Evolutionary conservation across 208 protist genomes (phyloP).

Genomic region (Cochliopodium minus): DNA sequence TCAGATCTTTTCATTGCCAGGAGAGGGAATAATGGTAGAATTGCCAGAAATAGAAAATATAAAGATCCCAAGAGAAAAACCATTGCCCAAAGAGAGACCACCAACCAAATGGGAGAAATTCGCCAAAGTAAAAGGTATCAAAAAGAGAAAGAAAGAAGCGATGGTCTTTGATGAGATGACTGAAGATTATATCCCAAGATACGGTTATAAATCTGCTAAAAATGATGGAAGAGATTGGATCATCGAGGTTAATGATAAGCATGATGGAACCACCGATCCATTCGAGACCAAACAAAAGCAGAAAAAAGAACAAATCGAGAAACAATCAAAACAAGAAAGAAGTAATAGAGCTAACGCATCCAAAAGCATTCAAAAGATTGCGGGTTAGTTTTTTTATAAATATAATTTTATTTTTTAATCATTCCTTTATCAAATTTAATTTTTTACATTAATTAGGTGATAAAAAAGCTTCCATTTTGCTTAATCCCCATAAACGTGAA

Average conservation of each 20-base stretch:
- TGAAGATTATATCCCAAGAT: conserved; percentile 1
- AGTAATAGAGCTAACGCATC: too few species aligned
- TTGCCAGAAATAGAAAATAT: not conserved
- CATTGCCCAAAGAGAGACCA: not conserved
- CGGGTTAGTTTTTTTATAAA: too few species aligned
- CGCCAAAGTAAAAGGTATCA: not conserved
- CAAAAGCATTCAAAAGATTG: too few species aligned
- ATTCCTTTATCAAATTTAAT: too few species aligned
- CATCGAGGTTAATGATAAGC: not conserved
- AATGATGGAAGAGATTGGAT: not conserved
- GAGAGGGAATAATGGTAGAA: not conserved
- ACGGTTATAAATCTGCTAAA: not conserved
- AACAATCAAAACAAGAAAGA: too few species aligned
- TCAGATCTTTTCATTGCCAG: not conserved
- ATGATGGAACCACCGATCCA: not conserved
- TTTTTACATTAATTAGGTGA: too few species aligned
- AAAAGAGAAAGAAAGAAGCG: not conserved
- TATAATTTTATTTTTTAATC: too few species aligned
- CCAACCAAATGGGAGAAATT: not conserved
- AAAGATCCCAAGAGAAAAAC: conserved; percentile 5
- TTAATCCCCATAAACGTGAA: too few species aligned
- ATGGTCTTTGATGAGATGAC: not conserved
- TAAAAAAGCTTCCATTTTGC: too few species aligned
- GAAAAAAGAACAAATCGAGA: too few species aligned
- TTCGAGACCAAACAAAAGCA: too few species aligned